phyloP scores from a whole-genome alignment of 2,329 filamentous ascomycete species.

The Cryphonectria japonica region DNA sequence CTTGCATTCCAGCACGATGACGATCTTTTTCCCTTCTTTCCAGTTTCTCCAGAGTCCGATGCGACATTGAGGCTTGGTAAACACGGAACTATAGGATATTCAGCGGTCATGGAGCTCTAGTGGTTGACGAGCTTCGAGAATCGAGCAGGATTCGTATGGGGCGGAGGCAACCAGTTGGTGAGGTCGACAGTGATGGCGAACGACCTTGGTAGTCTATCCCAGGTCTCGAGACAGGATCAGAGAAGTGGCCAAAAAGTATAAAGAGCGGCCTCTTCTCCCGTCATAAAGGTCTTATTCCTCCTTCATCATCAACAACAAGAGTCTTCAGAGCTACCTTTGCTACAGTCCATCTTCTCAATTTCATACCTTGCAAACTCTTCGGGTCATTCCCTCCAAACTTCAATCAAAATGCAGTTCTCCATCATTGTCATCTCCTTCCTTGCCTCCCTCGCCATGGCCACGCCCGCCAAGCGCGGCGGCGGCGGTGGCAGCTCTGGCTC shows the following conservation, averaged over 20 bases:
- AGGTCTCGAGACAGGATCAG: background rate
- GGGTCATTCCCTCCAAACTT: background rate
- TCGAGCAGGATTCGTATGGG: background rate
- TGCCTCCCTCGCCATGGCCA: constrained; percentile 26
- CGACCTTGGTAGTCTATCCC: background rate
- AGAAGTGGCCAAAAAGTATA: constrained; percentile 14
- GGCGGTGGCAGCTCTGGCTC: background rate
- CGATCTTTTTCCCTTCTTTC: background rate
- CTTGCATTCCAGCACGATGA: background rate
- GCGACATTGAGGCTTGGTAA: background rate
- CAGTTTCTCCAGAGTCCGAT: background rate
- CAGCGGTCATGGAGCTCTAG: background rate
- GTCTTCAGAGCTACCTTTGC: background rate
- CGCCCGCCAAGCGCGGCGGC: constrained; percentile 14
- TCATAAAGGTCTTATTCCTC: background rate
- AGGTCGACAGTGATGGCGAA: background rate
- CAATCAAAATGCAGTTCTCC: constrained; percentile 24
- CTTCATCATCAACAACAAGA: constrained; percentile 16
- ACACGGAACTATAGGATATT: background rate
- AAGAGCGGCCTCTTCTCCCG: constrained; percentile 1
- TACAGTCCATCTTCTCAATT: background rate
- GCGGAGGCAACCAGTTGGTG: background rate
- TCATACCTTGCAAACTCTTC: background rate
- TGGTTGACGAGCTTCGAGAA: background rate
- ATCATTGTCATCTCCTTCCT: constrained; percentile 19